phyloP scores from a whole-genome alignment of 75 land plant species.

The Pinus tabuliformis region DNA sequence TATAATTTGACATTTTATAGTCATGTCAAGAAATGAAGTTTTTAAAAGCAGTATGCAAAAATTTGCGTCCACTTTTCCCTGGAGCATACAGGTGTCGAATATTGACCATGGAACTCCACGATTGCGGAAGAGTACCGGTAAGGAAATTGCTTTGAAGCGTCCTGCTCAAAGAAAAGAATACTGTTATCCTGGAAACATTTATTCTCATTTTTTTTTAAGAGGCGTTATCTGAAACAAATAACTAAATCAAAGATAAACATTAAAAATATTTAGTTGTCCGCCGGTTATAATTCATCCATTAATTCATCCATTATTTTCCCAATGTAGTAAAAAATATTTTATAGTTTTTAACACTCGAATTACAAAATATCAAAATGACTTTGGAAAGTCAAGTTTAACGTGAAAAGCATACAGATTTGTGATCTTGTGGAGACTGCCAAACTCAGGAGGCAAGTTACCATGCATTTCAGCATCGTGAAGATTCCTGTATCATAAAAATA shows the following conservation, averaged over 20 bases:
- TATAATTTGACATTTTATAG: not conserved
- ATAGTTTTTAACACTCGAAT: not conserved
- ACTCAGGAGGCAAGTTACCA: conserved; percentile 2
- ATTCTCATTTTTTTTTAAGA: not conserved
- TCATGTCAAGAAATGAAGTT: not conserved
- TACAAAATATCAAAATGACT: not conserved
- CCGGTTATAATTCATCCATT: not conserved
- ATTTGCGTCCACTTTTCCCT: not conserved
- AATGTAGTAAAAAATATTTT: not conserved
- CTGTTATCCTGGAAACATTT: not conserved
- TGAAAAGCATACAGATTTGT: conserved; percentile 7
- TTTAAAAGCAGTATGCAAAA: not conserved
- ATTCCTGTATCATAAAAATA: not conserved
- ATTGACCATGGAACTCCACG: conserved; percentile 2
- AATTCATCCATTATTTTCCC: not conserved
- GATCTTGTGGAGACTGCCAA: not conserved
- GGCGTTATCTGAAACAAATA: not conserved
- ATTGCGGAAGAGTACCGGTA: not conserved
- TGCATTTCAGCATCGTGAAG: not conserved
- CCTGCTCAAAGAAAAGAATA: not conserved
- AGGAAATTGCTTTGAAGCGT: not conserved
- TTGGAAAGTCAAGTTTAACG: not conserved
- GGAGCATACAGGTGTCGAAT: not conserved
- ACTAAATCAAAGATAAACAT: not conserved
- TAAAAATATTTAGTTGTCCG: not conserved